phyloP scores from a whole-genome alignment of 768 basidiomycete genomes.

The Suillus paluster region DNA sequence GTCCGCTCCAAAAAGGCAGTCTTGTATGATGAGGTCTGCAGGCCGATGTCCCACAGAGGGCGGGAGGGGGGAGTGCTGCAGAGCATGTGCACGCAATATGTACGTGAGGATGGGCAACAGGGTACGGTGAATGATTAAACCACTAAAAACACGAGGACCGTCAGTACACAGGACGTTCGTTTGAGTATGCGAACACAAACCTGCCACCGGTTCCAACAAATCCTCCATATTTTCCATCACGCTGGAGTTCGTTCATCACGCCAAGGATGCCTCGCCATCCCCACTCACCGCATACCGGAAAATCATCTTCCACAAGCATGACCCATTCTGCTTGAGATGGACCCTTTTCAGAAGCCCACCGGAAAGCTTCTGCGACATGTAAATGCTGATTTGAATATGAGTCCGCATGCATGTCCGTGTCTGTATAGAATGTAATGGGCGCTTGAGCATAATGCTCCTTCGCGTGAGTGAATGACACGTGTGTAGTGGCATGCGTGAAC shows the following conservation, averaged over 20 bases:
- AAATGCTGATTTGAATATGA: conserved; percentile 39
- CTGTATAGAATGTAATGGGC: conserved; percentile 26
- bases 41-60: conserved; percentile 35
- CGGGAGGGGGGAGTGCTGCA: conserved; percentile 30
- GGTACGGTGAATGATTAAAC: conserved; percentile 44
- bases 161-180: not conserved
- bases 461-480: conserved; percentile 37
- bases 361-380: conserved; percentile 46
- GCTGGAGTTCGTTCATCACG: conserved; percentile 38
- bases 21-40: conserved; percentile 46
- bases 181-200: conserved; percentile 19
- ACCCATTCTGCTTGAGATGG: conserved; percentile 41
- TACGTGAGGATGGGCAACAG: conserved; percentile 39
- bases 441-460: conserved; percentile 29
- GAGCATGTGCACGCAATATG: conserved; percentile 38
- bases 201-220: conserved; percentile 50
- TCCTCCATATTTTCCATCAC: conserved; percentile 35
- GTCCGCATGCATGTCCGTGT: conserved; percentile 34
- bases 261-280: conserved; percentile 37
- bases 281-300: conserved; percentile 44
- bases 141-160: conserved; percentile 27
- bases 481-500: conserved; percentile 42
- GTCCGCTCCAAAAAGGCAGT: conserved; percentile 45
- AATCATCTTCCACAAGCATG: conserved; percentile 50
- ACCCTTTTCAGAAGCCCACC: conserved; percentile 35